Conservation (phyloP, 2,329 filamentous ascomycete species). For the Fusarium fracticaudum region DNA sequence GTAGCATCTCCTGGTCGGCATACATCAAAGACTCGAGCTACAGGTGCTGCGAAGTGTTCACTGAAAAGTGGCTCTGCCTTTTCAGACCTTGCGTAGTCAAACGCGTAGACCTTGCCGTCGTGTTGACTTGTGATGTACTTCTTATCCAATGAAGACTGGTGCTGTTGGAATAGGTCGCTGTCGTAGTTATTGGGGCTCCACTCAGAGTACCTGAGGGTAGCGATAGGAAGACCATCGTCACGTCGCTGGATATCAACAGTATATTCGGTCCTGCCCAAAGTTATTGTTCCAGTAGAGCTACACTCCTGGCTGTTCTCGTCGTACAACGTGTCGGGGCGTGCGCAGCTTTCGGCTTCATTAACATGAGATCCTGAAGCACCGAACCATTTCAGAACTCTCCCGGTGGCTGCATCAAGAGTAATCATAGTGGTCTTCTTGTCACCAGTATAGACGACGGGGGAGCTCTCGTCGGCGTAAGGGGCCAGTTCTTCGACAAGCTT, state of each 20-base stretch:
- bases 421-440: constrained; percentile 91
- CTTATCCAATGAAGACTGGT: constrained; percentile 81
- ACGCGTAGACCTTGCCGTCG: constrained; percentile 84
- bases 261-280: constrained; percentile 88
- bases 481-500: constrained; percentile 84
- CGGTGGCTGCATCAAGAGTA: constrained; percentile 87
- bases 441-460: constrained; percentile 86
- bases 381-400: constrained; percentile 84
- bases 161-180: constrained; percentile 85
- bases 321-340: constrained; percentile 72
- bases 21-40: constrained; percentile 89
- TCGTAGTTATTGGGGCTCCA: constrained; percentile 95
- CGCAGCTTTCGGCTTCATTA: constrained; percentile 78
- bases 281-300: constrained; percentile 80
- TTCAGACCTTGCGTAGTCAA: constrained; percentile 71
- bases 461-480: constrained; percentile 78
- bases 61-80: constrained; percentile 68
- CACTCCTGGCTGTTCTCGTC: constrained; percentile 79
- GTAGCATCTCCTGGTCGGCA: constrained; percentile 75
- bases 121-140: constrained; percentile 89
- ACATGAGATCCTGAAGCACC: constrained; percentile 76
- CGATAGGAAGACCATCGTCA: constrained; percentile 78
- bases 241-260: constrained; percentile 85
- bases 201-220: constrained; percentile 91
- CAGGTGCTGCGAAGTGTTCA: constrained; percentile 77